Conservation (phyloP, 768 basidiomycete species). For the Royoungia palumana region DNA sequence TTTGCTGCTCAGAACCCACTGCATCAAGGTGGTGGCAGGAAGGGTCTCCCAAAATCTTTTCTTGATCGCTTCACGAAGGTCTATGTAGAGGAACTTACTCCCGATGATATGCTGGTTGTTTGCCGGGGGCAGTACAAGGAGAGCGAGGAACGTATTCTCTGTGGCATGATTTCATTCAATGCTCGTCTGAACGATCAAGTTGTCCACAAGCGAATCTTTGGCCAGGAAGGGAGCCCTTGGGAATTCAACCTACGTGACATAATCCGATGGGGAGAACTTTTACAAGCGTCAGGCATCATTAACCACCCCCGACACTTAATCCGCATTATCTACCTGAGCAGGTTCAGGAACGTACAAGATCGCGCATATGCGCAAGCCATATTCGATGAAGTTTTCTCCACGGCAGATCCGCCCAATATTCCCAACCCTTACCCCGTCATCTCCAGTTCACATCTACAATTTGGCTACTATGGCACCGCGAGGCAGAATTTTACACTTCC, state of each 20-base stretch:
- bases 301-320: constrained; percentile 62
- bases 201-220: constrained; percentile 62
- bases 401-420: constrained; percentile 33
- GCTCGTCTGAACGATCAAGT: constrained; percentile 64
- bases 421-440: constrained; percentile 35
- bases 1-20: constrained; percentile 98
- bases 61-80: constrained; percentile 99
- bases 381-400: constrained; percentile 53
- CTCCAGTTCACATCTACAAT: constrained; percentile 49
- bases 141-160: constrained; percentile 50
- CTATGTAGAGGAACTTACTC: constrained; percentile 80
- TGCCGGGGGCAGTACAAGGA: constrained; percentile 71
- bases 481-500: constrained; percentile 33
- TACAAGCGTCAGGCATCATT: constrained; percentile 31
- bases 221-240: constrained; percentile 84
- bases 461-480: constrained; percentile 57
- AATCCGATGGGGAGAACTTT: constrained; percentile 77
- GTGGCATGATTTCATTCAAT: constrained; percentile 83
- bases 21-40: constrained; percentile 93
- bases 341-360: constrained; percentile 78
- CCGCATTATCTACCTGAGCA: constrained; percentile 73
- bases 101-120: constrained; percentile 73
- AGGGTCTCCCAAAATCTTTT: constrained; percentile 96
- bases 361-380: constrained; percentile 47
- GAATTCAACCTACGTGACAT: constrained; percentile 97